These are phyloP conservation scores for Salix koriyanagi DNA, from an alignment of 345 rosid genomes.

Conservation along the genomic window DNA sequence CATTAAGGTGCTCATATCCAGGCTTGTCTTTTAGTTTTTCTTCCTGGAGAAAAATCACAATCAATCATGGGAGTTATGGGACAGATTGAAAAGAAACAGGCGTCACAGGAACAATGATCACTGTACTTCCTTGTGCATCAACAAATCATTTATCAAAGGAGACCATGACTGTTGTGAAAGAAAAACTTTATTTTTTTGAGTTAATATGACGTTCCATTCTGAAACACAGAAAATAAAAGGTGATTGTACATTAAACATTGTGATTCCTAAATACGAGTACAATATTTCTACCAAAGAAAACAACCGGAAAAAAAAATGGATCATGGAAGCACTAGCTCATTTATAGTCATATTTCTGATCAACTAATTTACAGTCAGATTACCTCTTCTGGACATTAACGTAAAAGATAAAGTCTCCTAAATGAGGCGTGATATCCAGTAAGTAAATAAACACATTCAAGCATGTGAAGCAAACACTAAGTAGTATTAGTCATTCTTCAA, in stretches of 20 bases:
- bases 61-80: constrained; percentile 8
- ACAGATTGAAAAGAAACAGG: not conserved
- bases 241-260: not conserved
- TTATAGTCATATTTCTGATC: not conserved
- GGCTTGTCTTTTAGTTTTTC: constrained; percentile 90
- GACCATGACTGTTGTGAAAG: not conserved
- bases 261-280: not conserved
- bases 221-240: not conserved
- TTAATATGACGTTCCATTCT: not conserved
- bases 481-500: not conserved
- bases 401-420: not conserved
- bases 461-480: not conserved
- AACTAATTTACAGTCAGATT: not conserved
- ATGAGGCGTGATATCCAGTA: not conserved
- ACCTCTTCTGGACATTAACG: not conserved
- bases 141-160: not conserved
- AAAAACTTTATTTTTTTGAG: not conserved
- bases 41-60: constrained; percentile 41
- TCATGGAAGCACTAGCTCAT: not conserved
- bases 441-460: not conserved
- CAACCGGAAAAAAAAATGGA: not conserved
- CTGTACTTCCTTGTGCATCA: not conserved
- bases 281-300: not conserved
- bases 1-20: constrained; percentile 89
- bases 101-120: not conserved